Conservation (phyloP, 75 land plant genomes). For the Selaginella moellendorffii region DNA sequence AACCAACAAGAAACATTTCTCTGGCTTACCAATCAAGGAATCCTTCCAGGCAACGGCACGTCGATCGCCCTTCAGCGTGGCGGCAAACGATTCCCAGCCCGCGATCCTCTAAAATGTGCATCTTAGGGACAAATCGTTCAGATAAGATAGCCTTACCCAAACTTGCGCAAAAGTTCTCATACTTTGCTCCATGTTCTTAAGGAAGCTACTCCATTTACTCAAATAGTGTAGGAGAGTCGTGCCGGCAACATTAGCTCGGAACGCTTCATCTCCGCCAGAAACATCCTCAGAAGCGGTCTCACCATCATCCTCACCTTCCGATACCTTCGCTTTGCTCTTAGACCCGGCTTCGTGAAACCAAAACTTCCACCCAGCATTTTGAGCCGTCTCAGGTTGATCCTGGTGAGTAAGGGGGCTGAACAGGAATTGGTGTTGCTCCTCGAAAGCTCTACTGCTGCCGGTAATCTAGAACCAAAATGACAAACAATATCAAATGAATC, state of each 20-base stretch:
- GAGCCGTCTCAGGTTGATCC: background rate
- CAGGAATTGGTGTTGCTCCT: background rate
- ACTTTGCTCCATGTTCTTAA: slow-evolving; percentile 18
- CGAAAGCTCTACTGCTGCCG: background rate
- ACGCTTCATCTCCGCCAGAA: background rate
- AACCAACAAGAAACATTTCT: background rate
- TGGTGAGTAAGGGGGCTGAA: background rate
- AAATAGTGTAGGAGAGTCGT: slow-evolving; percentile 19
- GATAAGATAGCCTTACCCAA: slow-evolving; percentile 16
- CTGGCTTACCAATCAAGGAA: background rate
- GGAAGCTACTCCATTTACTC: slow-evolving; percentile 21
- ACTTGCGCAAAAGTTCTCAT: slow-evolving; percentile 17
- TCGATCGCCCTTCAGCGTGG: slow-evolving; percentile 21
- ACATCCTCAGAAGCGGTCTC: slow-evolving; percentile 8
- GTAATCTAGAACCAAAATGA: background rate
- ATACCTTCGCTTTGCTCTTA: slow-evolving; percentile 2
- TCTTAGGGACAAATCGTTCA: background rate
- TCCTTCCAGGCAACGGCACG: slow-evolving; percentile 14
- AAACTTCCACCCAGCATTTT: background rate
- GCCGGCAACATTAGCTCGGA: too few relatives aligned
- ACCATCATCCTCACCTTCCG: background rate
- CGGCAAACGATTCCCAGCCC: slow-evolving; percentile 37
- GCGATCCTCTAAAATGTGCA: slow-evolving; percentile 42
- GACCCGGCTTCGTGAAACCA: background rate
- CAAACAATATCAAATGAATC: too few relatives aligned